A percentile compares a stretch with the other conserved stretches of the same genome.
phyloP scores from a whole-genome alignment of 129 eudicot genomes.

The Deinandra increscens region DNA sequence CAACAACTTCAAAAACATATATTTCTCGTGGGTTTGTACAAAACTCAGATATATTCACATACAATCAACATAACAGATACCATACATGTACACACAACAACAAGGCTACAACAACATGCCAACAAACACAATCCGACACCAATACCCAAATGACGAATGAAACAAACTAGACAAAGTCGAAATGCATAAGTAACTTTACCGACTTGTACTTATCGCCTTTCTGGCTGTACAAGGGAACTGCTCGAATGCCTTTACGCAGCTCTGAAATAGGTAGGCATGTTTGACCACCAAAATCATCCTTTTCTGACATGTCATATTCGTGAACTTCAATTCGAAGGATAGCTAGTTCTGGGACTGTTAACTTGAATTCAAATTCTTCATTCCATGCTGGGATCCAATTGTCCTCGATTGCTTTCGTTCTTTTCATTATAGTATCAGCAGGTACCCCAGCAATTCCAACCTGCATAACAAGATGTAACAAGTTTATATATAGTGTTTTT shows the following conservation, averaged over 20 bases:
- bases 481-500: neutral
- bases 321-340: slow-evolving; percentile 84
- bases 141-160: neutral
- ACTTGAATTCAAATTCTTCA: slow-evolving; percentile 65
- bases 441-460: slow-evolving; percentile 92
- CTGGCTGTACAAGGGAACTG: slow-evolving; percentile 67
- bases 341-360: slow-evolving; percentile 87
- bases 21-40: slow-evolving; percentile 33
- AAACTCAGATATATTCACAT: slow-evolving; percentile 33
- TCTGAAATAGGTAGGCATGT: slow-evolving; percentile 78
- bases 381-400: slow-evolving; percentile 93
- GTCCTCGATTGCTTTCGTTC: slow-evolving; percentile 77
- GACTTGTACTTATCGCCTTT: slow-evolving; percentile 67
- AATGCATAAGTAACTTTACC: slow-evolving; percentile 84
- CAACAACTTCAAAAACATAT: slow-evolving; percentile 4
- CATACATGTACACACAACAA: slow-evolving; percentile 28
- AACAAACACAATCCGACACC: slow-evolving; percentile 15
- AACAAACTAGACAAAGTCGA: slow-evolving; percentile 49
- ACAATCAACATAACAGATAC: slow-evolving; percentile 12
- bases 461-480: slow-evolving; percentile 26
- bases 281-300: slow-evolving; percentile 95
- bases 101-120: slow-evolving; percentile 13
- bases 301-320: slow-evolving; percentile 86
- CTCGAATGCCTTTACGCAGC: slow-evolving; percentile 78
- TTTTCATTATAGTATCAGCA: slow-evolving; percentile 73